Conservation (phyloP, 2,329 filamentous ascomycete species). For the Penicillium sp. region DNA sequence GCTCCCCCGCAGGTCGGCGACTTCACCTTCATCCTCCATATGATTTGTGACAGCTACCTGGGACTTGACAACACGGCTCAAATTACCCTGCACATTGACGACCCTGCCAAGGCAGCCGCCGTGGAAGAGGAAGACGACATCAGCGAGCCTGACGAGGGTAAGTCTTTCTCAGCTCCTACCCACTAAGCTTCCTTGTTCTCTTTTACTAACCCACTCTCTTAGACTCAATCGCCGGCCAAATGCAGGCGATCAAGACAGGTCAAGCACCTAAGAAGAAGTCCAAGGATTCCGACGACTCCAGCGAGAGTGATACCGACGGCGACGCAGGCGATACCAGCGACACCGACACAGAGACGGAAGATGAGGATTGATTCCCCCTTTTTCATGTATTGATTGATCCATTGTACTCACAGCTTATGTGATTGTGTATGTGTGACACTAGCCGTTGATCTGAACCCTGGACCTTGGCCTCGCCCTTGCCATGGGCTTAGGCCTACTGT, state of each 20-base stretch:
- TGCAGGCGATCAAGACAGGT: conserved; percentile 78
- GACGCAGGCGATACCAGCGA: conserved; percentile 56
- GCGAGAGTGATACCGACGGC: conserved; percentile 66
- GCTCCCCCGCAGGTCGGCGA: conserved; percentile 88
- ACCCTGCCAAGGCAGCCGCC: conserved; percentile 77
- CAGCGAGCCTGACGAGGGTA: conserved; percentile 96
- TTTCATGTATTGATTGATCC: conserved; percentile 19
- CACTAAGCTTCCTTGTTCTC: background rate
- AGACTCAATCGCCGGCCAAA: conserved; percentile 89
- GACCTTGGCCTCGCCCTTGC: background rate
- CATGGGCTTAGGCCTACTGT: background rate
- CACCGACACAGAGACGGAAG: conserved; percentile 71
- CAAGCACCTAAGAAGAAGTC: conserved; percentile 56
- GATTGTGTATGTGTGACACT: conserved; percentile 17
- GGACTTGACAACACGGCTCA: conserved; percentile 92
- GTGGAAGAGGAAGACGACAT: conserved; percentile 90
- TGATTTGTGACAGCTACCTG: conserved; percentile 91
- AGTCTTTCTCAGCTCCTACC: conserved; percentile 37
- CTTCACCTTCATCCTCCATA: conserved; percentile 91
- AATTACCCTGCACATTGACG: conserved; percentile 83
- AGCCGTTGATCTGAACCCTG: conserved; percentile 8
- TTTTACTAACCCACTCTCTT: conserved; percentile 16
- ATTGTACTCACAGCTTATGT: conserved; percentile 23
- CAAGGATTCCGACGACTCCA: conserved; percentile 55
- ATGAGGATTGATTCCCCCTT: conserved; percentile 57